phyloP scores from a whole-genome alignment of 2,329 filamentous ascomycete genomes.

The Bipolaris sorokiniana region DNA sequence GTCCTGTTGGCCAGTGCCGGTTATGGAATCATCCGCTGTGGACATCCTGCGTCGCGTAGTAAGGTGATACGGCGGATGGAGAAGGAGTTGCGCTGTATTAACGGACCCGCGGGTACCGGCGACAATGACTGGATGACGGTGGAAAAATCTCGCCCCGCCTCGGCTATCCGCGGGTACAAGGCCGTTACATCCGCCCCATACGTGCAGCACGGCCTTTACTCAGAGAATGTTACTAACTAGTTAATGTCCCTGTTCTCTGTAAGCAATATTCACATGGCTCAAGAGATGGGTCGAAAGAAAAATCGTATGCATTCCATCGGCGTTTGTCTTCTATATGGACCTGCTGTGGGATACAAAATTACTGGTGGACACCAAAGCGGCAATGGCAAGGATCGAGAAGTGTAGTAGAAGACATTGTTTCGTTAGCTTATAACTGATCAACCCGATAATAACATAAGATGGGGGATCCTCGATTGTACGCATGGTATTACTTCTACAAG shows the following conservation, averaged over 20 bases:
- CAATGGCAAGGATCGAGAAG: no score
- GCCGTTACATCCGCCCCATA: not conserved
- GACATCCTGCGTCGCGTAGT: constrained; percentile 20
- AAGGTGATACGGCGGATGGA: constrained; percentile 37
- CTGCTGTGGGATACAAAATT: no score
- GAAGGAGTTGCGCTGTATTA: constrained; percentile 32
- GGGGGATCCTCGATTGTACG: not conserved
- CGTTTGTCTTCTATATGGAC: not conserved
- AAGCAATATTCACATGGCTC: not conserved
- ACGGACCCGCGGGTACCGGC: constrained; percentile 24
- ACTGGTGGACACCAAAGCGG: no score
- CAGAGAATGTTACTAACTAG: not conserved
- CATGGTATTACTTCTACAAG: not conserved
- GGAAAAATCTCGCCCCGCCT: constrained; percentile 44
- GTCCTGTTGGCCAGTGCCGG: constrained; percentile 22
- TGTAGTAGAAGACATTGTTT: no score
- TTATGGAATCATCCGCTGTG: constrained; percentile 24
- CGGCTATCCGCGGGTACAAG: constrained; percentile 23
- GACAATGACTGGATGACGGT: constrained; percentile 30
- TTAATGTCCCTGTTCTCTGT: not conserved
- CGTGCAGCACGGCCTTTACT: not conserved
- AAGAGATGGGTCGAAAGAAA: not conserved
- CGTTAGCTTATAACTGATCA: not conserved
- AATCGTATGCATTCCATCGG: not conserved
- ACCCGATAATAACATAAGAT: not conserved